These are phyloP conservation scores for Fusarium falciforme DNA, from an alignment of 2,329 filamentous ascomycete genomes.

Conservation along the genomic window DNA sequence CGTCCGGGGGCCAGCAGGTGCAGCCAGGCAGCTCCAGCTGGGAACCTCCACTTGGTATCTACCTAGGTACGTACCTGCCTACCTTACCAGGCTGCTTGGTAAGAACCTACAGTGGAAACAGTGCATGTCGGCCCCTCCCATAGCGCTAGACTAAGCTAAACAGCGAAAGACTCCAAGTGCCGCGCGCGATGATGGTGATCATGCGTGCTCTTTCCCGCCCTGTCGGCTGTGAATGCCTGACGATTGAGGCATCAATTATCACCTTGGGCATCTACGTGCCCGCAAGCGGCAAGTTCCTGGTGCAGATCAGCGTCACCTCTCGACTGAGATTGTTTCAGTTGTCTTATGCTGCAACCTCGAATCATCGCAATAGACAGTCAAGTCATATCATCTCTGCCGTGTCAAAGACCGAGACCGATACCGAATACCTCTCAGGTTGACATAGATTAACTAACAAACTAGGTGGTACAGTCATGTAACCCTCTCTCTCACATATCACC, in stretches of 20 bases:
- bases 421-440: not conserved
- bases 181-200: not conserved
- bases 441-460: slow-evolving; percentile 13
- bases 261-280: not conserved
- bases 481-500: slow-evolving; percentile 3
- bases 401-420: not conserved
- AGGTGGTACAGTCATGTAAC: slow-evolving; percentile 17
- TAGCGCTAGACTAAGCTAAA: not conserved
- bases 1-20: slow-evolving; percentile 20
- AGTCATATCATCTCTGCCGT: not conserved
- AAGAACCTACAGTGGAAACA: not conserved
- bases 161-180: slow-evolving; percentile 9
- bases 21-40: not conserved
- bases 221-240: not conserved
- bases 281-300: not conserved
- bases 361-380: not conserved
- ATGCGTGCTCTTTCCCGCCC: slow-evolving; percentile 14
- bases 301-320: not conserved
- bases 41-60: not conserved
- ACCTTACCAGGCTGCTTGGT: not conserved
- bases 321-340: slow-evolving; percentile 2
- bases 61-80: not conserved
- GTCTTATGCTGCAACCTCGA: not conserved
- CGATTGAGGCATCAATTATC: not conserved
- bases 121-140: not conserved